Conservation (phyloP, 768 basidiomycete species). For the Tylopilus rubrobrunneus region DNA sequence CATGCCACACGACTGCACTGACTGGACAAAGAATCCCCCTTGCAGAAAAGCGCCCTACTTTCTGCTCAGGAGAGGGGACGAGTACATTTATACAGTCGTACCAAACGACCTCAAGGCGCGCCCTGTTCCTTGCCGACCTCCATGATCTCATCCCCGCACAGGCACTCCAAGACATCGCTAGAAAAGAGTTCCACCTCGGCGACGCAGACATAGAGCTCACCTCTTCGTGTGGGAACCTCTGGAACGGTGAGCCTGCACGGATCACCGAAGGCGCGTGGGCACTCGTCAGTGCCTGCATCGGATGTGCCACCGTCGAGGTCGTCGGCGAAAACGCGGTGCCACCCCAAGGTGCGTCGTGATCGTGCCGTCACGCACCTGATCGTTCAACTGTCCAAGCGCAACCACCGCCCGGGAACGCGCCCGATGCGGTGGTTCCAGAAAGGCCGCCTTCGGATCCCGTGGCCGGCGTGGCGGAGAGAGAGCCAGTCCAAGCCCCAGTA, state of each 20-base stretch:
- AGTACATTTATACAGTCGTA: constrained; percentile 16
- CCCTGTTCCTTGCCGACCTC: background rate
- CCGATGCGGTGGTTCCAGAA: background rate
- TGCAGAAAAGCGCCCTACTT: constrained; percentile 17
- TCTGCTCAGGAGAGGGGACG: constrained; percentile 14
- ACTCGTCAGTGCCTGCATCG: constrained; percentile 16
- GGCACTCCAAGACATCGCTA: constrained; percentile 17
- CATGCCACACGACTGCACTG: constrained; percentile 27
- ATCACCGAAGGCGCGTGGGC: constrained; percentile 22
- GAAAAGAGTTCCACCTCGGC: constrained; percentile 20
- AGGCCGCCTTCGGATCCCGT: background rate
- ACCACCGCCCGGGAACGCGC: background rate
- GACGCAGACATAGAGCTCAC: constrained; percentile 9
- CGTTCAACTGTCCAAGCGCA: background rate
- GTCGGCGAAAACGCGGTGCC: background rate
- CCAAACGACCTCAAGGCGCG: constrained; percentile 18
- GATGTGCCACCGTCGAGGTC: constrained; percentile 20
- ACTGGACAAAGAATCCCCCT: constrained; percentile 24
- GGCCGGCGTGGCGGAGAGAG: background rate
- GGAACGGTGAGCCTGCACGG: constrained; percentile 16
- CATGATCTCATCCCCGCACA: background rate
- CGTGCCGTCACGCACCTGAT: background rate
- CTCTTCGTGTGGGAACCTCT: constrained; percentile 22
- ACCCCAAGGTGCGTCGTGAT: background rate
- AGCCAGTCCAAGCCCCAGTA: too few relatives aligned